Evolutionary conservation across 495 filamentous ascomycete species (phyloP).

Genomic region (Xylaria scruposa): DNA sequence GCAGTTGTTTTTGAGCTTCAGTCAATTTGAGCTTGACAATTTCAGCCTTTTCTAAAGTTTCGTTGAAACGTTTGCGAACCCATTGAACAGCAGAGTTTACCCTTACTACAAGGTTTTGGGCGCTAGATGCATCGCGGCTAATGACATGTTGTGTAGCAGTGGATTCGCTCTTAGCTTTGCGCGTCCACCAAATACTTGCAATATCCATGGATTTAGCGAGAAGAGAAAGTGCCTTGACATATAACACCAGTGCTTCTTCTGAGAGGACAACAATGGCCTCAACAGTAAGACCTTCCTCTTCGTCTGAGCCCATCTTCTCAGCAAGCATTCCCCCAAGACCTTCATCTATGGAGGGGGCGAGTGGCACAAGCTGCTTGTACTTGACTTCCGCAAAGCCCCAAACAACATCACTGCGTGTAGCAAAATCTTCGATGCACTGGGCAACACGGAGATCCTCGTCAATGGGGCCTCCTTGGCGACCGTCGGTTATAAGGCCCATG

Average conservation of each 20-base stretch:
- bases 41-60: slow-evolving; percentile 93
- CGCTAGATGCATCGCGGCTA: slow-evolving; percentile 53
- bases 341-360: slow-evolving; percentile 77
- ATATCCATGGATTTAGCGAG: slow-evolving; percentile 97
- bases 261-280: slow-evolving; percentile 87
- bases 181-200: slow-evolving; percentile 89
- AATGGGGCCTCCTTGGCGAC: slow-evolving; percentile 61
- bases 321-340: slow-evolving; percentile 64
- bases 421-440: slow-evolving; percentile 85
- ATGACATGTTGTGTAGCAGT: slow-evolving; percentile 55
- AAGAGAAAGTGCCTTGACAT: slow-evolving; percentile 89
- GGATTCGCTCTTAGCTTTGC: slow-evolving; percentile 72
- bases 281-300: slow-evolving; percentile 76
- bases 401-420: slow-evolving; percentile 91
- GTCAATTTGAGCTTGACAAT: slow-evolving; percentile 85
- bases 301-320: slow-evolving; percentile 55
- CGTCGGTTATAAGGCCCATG: slow-evolving; percentile 68
- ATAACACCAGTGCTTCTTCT: slow-evolving; percentile 94
- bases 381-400: slow-evolving; percentile 98
- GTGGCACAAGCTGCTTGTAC: slow-evolving; percentile 91
- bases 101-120: slow-evolving; percentile 66
- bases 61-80: slow-evolving; percentile 92
- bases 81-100: slow-evolving; percentile 96
- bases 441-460: slow-evolving; percentile 85
- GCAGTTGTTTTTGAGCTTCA: slow-evolving; percentile 84